Evolutionary conservation across 2,329 filamentous ascomycete species (phyloP).

Genomic region (Pseudocercospora ulei): DNA sequence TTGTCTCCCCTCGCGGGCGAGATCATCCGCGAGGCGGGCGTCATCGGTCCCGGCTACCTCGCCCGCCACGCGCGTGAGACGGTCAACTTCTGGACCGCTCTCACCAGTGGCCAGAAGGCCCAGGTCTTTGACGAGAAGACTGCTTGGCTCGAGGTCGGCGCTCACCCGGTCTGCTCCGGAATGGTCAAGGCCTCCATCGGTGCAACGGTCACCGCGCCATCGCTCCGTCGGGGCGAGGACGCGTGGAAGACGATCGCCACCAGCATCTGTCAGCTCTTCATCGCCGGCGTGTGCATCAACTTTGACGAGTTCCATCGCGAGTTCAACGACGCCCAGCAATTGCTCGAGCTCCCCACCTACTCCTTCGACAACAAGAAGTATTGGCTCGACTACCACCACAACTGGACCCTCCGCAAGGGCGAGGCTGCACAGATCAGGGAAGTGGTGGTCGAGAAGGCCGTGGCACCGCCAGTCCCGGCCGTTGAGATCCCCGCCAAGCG

Average conservation of each 20-base stretch:
- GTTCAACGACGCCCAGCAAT: slow-evolving; percentile 49
- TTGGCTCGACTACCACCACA: slow-evolving; percentile 61
- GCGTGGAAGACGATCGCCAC: slow-evolving; percentile 55
- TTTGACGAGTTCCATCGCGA: slow-evolving; percentile 62
- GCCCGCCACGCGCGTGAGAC: slow-evolving; percentile 56
- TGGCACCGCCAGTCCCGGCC: slow-evolving; percentile 32
- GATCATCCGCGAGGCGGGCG: slow-evolving; percentile 49
- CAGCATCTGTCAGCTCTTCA: slow-evolving; percentile 52
- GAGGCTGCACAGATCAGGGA: slow-evolving; percentile 42
- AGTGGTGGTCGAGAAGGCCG: slow-evolving; percentile 34
- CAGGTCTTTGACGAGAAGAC: slow-evolving; percentile 56
- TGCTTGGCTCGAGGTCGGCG: slow-evolving; percentile 64
- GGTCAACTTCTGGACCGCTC: slow-evolving; percentile 57
- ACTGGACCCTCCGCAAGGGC: slow-evolving; percentile 62
- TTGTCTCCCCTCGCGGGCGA: slow-evolving; percentile 58
- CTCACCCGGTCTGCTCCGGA: slow-evolving; percentile 58
- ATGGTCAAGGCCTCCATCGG: slow-evolving; percentile 59
- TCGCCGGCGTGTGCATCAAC: slow-evolving; percentile 53
- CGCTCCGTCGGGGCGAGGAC: slow-evolving; percentile 53
- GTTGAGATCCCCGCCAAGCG: slow-evolving; percentile 44
- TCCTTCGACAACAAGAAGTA: slow-evolving; percentile 62
- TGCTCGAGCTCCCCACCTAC: slow-evolving; percentile 59
- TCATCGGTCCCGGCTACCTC: slow-evolving; percentile 54
- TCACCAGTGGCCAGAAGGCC: slow-evolving; percentile 51
- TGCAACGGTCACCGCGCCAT: slow-evolving; percentile 48